These are phyloP conservation scores for Teunomyces panamensis DNA, from an alignment of 805 yeast genomes.

Conservation along the genomic window DNA sequence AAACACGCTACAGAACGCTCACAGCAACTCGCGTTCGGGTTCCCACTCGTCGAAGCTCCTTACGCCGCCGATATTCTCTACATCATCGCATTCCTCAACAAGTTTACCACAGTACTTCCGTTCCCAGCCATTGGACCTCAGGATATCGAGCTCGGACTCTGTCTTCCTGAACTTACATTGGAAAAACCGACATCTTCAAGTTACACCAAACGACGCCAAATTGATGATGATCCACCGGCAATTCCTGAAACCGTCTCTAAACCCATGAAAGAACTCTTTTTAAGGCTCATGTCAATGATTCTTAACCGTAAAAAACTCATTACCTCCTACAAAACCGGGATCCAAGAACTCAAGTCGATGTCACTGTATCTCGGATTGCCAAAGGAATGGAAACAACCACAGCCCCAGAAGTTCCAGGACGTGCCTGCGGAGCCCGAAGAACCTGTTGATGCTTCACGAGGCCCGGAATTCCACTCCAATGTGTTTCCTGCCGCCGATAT, in stretches of 20 bases:
- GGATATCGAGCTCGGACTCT: conserved; percentile 35
- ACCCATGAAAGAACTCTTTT: conserved; percentile 32
- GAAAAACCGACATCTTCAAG: conserved; percentile 1
- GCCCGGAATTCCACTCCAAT: conserved; percentile 13
- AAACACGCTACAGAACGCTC: conserved; percentile 11
- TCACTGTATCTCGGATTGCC: conserved; percentile 32
- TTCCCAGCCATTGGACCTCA: conserved; percentile 32
- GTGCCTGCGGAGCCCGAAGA: conserved; percentile 6
- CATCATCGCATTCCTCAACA: conserved; percentile 30
- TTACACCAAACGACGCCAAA: not conserved
- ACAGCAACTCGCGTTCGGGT: conserved; percentile 35
- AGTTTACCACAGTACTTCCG: conserved; percentile 25
- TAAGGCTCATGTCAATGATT: conserved; percentile 29
- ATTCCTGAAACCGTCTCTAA: conserved; percentile 17
- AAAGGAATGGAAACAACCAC: conserved; percentile 33
- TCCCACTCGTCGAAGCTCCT: conserved; percentile 20
- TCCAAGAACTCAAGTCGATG: conserved; percentile 31
- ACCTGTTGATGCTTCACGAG: conserved; percentile 24
- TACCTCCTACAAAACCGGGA: conserved; percentile 25
- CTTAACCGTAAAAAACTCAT: conserved; percentile 33
- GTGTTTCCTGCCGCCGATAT: conserved; percentile 1
- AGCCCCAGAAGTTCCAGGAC: conserved; percentile 6
- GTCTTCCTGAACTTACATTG: conserved; percentile 15
- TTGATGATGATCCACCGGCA: not conserved
- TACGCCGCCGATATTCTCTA: conserved; percentile 33